Percentiles rank a stretch among this genome's conserved stretches.
Evolutionary conservation across 1,284 basidiomycete species (phyloP).

Genomic region (Moniliella sp.): DNA sequence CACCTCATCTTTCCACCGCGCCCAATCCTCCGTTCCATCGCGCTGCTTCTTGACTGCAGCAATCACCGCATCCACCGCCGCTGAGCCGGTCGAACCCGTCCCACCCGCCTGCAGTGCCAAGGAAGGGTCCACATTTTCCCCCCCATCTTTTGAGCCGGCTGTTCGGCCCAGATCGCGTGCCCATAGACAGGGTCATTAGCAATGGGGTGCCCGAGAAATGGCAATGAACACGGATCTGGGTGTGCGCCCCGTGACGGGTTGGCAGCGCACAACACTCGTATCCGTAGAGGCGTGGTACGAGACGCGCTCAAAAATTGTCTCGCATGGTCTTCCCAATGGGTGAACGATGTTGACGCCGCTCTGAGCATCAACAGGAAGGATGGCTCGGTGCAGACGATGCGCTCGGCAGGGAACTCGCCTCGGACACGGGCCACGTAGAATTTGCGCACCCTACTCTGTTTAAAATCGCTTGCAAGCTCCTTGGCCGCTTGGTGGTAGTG

Average conservation of each 20-base stretch:
- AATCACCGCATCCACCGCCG: conserved; percentile 21
- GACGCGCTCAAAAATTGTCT: conserved; percentile 63
- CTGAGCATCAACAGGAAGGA: conserved; percentile 78
- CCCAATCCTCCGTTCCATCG: conserved; percentile 29
- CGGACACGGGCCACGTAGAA: not conserved
- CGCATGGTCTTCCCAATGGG: conserved; percentile 23
- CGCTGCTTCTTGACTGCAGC: conserved; percentile 24
- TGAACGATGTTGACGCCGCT: conserved; percentile 87
- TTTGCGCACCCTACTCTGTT: not conserved
- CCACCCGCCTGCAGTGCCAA: conserved; percentile 11
- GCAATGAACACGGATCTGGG: conserved; percentile 82
- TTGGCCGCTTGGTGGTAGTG: conserved; percentile 49
- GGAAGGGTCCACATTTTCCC: not conserved
- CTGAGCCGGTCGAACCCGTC: conserved; percentile 11
- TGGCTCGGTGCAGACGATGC: conserved; percentile 63
- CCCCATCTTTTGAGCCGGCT: not conserved
- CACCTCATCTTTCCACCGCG: conserved; percentile 28
- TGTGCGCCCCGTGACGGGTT: conserved; percentile 43
- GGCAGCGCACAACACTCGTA: conserved; percentile 51
- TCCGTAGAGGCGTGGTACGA: conserved; percentile 62
- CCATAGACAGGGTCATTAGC: conserved; percentile 40
- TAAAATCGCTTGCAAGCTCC: conserved; percentile 38
- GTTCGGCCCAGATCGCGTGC: conserved; percentile 21
- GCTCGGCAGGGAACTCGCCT: not conserved
- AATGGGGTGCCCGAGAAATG: conserved; percentile 77